Conservation (phyloP, 768 basidiomycete species). For the Termitomyces sp. region DNA sequence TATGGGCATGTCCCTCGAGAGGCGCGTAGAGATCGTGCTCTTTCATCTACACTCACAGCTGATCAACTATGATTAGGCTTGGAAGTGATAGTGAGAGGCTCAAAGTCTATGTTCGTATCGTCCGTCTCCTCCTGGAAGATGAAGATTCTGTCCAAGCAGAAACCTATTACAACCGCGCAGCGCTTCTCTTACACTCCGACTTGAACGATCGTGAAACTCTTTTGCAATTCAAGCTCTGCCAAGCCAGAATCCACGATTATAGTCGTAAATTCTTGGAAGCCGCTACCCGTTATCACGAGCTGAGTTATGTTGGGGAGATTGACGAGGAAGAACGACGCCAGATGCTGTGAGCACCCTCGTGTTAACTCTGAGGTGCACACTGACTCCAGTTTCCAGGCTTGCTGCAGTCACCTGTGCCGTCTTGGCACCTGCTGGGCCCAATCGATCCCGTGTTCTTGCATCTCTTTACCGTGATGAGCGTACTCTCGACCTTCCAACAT, state of each 20-base stretch:
- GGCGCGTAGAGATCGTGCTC: slow-evolving; percentile 44
- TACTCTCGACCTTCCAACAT: slow-evolving; percentile 70
- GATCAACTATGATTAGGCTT: slow-evolving; percentile 35
- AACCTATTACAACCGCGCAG: slow-evolving; percentile 95
- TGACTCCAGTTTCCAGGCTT: slow-evolving; percentile 39
- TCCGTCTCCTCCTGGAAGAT: slow-evolving; percentile 90
- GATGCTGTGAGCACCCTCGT: slow-evolving; percentile 71
- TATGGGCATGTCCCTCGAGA: slow-evolving; percentile 89
- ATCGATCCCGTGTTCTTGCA: slow-evolving; percentile 89
- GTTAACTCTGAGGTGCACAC: neutral
- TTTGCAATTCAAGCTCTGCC: slow-evolving; percentile 85
- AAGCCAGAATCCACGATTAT: slow-evolving; percentile 94
- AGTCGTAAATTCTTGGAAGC: slow-evolving; percentile 92
- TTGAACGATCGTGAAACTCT: slow-evolving; percentile 69
- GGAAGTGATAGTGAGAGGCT: slow-evolving; percentile 85
- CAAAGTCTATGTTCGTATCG: slow-evolving; percentile 88
- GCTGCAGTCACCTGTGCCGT: slow-evolving; percentile 96
- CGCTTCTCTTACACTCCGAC: slow-evolving; percentile 79
- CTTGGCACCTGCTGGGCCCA: slow-evolving; percentile 94
- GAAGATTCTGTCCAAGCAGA: slow-evolving; percentile 98
- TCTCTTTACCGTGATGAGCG: slow-evolving; percentile 95
- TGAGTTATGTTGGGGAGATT: slow-evolving; percentile 87
- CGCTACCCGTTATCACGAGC: slow-evolving; percentile 89
- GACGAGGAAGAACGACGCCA: slow-evolving; percentile 91
- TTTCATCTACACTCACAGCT: neutral